Evolutionary conservation across 208 protist genomes (phyloP).

Genomic region (Leishmania amazonensis): DNA sequence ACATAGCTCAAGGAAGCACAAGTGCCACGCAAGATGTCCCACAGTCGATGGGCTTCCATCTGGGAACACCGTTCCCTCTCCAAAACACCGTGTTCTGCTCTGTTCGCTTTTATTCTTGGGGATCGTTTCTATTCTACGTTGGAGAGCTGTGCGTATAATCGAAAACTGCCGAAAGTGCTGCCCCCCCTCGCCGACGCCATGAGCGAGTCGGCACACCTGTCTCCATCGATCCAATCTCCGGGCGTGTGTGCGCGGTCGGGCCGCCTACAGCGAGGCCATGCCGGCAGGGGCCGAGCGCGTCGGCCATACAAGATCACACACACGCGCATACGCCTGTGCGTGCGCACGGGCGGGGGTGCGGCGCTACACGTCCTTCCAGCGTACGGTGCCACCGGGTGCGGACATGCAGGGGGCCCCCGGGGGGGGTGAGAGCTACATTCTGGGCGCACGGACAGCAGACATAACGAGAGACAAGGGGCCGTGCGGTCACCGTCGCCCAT

Average conservation of each 20-base stretch:
- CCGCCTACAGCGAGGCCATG: neutral
- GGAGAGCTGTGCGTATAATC: no score
- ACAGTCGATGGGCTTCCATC: no score
- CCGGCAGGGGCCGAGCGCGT: neutral
- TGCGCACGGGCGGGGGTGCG: neutral
- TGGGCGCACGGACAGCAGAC: neutral
- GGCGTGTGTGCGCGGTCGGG: neutral
- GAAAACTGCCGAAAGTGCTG: no score
- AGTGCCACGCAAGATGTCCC: no score
- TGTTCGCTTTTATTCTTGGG: no score
- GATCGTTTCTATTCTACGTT: neutral
- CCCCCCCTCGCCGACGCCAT: neutral
- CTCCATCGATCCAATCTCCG: neutral
- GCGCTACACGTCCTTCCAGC: neutral
- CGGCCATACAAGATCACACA: neutral
- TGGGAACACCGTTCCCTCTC: no score
- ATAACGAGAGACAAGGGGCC: neutral
- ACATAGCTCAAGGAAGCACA: neutral
- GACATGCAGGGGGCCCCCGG: neutral
- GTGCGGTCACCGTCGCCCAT: neutral
- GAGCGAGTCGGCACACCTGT: neutral
- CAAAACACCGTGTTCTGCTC: no score
- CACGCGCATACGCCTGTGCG: neutral
- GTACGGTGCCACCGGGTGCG: neutral
- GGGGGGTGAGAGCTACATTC: neutral